Evolutionary conservation across 2,329 filamentous ascomycete species (phyloP).

Genomic region (Golovinomyces cichoracearum): DNA sequence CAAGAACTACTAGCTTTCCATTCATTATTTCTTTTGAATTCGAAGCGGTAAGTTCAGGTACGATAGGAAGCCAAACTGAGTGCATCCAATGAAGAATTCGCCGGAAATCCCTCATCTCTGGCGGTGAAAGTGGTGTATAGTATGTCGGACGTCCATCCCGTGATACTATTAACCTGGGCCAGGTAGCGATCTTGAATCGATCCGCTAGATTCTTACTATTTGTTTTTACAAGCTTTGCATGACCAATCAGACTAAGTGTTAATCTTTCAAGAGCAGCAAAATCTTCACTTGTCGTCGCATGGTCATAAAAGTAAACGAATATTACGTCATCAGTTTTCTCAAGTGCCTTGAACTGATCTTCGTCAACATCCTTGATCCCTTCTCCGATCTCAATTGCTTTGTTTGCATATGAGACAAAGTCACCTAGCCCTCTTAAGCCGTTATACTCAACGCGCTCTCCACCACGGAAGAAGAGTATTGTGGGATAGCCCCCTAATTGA

Average conservation of each 20-base stretch:
- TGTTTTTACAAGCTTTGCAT: conserved; percentile 80
- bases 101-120: conserved; percentile 72
- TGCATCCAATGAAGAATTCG: conserved; percentile 80
- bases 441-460: conserved; percentile 82
- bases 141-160: conserved; percentile 75
- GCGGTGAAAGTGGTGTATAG: conserved; percentile 63
- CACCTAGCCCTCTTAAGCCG: conserved; percentile 71
- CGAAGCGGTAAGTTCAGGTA: conserved; percentile 71
- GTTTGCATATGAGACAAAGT: conserved; percentile 65
- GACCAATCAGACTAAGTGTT: conserved; percentile 67
- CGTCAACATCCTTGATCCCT: conserved; percentile 60
- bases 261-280: conserved; percentile 70
- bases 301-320: conserved; percentile 93
- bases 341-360: conserved; percentile 47
- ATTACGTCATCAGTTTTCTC: conserved; percentile 89
- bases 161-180: conserved; percentile 77
- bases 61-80: conserved; percentile 82
- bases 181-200: conserved; percentile 85
- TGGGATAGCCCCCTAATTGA: conserved; percentile 54
- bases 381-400: conserved; percentile 55
- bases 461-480: conserved; percentile 75
- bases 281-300: conserved; percentile 79
- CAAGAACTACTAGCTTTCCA: conserved; percentile 79
- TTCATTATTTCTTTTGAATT: conserved; percentile 93
- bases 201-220: conserved; percentile 48